Evolutionary conservation across 371 early-diverging fungal species (phyloP), one percentile per base, ranked within the genome.

Genomic region (Mucor piriformis): DNA sequence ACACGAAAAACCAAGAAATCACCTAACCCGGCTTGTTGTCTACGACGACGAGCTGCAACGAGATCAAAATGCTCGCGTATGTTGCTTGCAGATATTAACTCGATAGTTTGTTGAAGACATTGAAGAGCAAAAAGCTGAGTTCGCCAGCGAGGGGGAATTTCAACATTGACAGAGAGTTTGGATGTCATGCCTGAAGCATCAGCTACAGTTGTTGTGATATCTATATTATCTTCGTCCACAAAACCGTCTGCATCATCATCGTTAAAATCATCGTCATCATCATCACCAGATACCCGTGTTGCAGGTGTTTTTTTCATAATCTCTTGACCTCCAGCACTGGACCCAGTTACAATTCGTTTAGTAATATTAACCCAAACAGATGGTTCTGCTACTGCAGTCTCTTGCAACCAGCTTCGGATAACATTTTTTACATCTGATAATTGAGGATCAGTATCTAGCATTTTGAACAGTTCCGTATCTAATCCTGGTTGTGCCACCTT

Each of bases 341-440:
- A 70, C 11, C 86, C 86, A 3, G 91, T 86, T 23, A 93, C 76
- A 29, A 95, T 90, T 29, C 79, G 84, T 37, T 91, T 88, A 46
- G 91, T 90, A 5, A 93, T 83, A 44, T 91, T 90, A 35, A 95
- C 83, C 95, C 95, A 95, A 5, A 88, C 77, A 4, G 90, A 89
- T 20, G 94, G 94, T 20, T 83, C 83, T 4, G 85, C 76, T 15
- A 86, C 76, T 1, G 90, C 91, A 0, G 90, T 88, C 47, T 88
- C 86, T 29, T 83, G 84, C 18, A 94, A 63, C 79, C 93, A 83
- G 32, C 80, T 87, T 3, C 77, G 69, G 44, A 94, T 82, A 15
- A 93, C 91, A 67, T 93, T 93, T 61, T 88, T 88, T 32, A 93
- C 90, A 64, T 93, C 95, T n/a, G 78, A 85, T 3, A 92, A 68